Percentiles rank a stretch among this genome's conserved stretches.
These are phyloP conservation scores for Collybiopsis luxurians DNA, from an alignment of 768 basidiomycete genomes.

Conservation along the genomic window DNA sequence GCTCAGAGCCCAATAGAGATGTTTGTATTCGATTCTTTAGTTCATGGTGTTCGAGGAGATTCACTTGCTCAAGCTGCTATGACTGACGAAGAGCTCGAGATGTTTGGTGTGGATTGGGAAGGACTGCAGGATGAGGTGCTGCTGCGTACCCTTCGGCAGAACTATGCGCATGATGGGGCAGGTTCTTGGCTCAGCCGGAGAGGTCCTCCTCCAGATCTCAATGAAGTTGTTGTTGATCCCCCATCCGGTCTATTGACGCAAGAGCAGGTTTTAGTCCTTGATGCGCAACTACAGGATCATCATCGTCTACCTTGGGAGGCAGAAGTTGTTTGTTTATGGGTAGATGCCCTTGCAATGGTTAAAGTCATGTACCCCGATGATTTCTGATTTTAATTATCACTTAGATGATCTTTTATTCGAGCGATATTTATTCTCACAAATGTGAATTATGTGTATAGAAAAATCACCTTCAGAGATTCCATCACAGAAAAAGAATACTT, in stretches of 20 bases:
- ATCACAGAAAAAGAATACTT: too few species aligned
- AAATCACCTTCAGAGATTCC: too few species aligned
- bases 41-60: slow-evolving; percentile 17
- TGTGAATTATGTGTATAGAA: too few species aligned
- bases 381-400: neutral
- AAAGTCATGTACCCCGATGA: too few species aligned
- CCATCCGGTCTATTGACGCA: neutral
- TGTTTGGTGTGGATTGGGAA: slow-evolving; percentile 27
- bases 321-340: neutral
- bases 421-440: too few species aligned
- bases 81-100: slow-evolving; percentile 16
- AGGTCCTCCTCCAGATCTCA: slow-evolving; percentile 1
- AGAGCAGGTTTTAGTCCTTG: neutral
- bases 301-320: neutral
- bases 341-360: neutral
- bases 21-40: slow-evolving; percentile 16
- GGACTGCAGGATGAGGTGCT: slow-evolving; percentile 17
- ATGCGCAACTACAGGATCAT: neutral
- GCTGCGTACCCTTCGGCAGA: slow-evolving; percentile 46
- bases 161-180: neutral
- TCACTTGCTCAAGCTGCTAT: slow-evolving; percentile 4
- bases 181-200: neutral
- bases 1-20: slow-evolving; percentile 15
- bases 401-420: too few species aligned
- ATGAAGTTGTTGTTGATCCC: neutral